phyloP scores from a whole-genome alignment of 495 filamentous ascomycete genomes.

The Penicillium chermesinum region DNA sequence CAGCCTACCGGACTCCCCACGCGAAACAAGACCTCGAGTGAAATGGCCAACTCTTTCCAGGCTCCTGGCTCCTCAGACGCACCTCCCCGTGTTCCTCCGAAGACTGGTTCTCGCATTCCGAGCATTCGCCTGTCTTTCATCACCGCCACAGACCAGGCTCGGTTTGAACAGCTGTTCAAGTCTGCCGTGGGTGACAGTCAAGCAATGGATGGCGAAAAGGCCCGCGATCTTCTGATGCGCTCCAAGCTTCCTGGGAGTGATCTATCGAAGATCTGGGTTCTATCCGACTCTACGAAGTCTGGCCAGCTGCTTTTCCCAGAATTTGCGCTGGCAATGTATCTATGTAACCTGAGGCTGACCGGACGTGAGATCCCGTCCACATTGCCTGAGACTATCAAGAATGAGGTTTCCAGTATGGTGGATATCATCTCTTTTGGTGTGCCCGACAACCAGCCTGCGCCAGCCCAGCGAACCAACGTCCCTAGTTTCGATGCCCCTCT shows the following conservation, averaged over 20 bases:
- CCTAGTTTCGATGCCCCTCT: constrained; percentile 69
- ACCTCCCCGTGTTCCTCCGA: constrained; percentile 52
- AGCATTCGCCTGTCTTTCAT: constrained; percentile 94
- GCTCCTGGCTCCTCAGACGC: constrained; percentile 19
- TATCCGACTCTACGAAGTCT: constrained; percentile 96
- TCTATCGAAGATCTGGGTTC: constrained; percentile 83
- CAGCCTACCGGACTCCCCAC: constrained; percentile 35
- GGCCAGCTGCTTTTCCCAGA: constrained; percentile 97
- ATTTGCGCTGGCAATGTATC: constrained; percentile 97
- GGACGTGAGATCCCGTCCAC: constrained; percentile 71
- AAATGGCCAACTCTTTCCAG: constrained; percentile 84
- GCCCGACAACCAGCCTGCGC: constrained; percentile 62
- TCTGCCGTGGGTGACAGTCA: constrained; percentile 83
- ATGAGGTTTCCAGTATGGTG: constrained; percentile 99
- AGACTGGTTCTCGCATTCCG: constrained; percentile 68
- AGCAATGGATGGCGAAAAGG: constrained; percentile 88
- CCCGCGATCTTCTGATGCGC: constrained; percentile 78
- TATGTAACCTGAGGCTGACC: constrained; percentile 88
- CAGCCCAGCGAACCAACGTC: constrained; percentile 56
- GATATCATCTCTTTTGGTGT: constrained; percentile 98
- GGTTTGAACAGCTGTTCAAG: constrained; percentile 98
- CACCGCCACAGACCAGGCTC: constrained; percentile 90
- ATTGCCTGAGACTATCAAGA: constrained; percentile 81
- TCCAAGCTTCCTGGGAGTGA: constrained; percentile 80
- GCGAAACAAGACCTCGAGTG: constrained; percentile 64